Conservation (phyloP, 2,329 filamentous ascomycete species). For the Calonectria pauciramosa region DNA sequence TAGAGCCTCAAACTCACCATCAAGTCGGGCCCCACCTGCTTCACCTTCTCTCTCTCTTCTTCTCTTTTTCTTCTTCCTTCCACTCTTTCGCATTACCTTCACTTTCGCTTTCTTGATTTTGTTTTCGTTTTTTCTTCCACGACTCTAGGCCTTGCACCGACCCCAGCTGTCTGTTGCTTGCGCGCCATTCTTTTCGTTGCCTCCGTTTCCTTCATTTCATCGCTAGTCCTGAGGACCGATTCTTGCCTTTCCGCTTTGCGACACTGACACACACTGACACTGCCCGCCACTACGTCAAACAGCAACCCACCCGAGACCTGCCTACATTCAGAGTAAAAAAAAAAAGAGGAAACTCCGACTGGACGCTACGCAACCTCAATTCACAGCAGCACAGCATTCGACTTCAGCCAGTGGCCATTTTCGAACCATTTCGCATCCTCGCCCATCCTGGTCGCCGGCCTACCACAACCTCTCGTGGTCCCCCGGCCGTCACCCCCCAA, state of each 20-base stretch:
- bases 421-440: constrained; percentile 27
- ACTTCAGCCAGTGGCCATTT: constrained; percentile 22
- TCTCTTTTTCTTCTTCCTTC: constrained; percentile 14
- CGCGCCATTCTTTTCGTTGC: constrained; percentile 31
- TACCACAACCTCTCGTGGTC: constrained; percentile 34
- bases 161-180: constrained; percentile 40
- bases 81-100: constrained; percentile 21
- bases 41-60: constrained; percentile 4
- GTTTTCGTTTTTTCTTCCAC: constrained; percentile 18
- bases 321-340: neutral
- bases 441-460: constrained; percentile 32
- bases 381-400: neutral
- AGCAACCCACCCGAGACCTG: constrained; percentile 21
- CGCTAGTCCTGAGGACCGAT: constrained; percentile 33
- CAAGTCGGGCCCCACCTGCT: constrained; percentile 10
- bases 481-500: constrained; percentile 38
- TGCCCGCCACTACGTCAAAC: neutral
- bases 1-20: constrained; percentile 14
- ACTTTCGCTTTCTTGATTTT: constrained; percentile 33
- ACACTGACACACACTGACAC: no score
- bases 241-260: constrained; percentile 23
- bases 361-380: constrained; percentile 5
- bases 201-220: constrained; percentile 21
- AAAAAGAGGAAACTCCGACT: constrained; percentile 26
- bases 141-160: constrained; percentile 38